phyloP scores from a whole-genome alignment of 2,329 filamentous ascomycete genomes.

The Talaromyces piceae region DNA sequence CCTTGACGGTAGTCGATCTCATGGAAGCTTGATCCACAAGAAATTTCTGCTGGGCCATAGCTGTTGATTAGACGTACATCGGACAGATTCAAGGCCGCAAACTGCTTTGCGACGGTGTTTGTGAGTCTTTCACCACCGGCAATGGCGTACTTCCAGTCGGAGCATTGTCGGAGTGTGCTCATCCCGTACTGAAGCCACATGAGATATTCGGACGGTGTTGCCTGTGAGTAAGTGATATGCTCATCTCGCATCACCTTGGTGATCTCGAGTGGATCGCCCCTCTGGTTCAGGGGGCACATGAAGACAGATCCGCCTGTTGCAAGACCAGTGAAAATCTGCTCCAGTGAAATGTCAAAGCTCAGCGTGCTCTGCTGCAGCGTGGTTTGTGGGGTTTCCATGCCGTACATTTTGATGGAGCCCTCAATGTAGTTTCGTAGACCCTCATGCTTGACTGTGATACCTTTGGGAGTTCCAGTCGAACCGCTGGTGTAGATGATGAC shows the following conservation, averaged over 20 bases:
- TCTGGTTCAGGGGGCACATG: slow-evolving; percentile 8
- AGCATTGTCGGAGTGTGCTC: slow-evolving; percentile 4
- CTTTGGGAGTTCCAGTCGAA: slow-evolving; percentile 31
- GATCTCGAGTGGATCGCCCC: slow-evolving; percentile 6
- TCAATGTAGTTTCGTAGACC: slow-evolving; percentile 18
- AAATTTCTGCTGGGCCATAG: slow-evolving; percentile 15
- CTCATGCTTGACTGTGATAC: slow-evolving; percentile 17
- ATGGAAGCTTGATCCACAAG: slow-evolving; percentile 15
- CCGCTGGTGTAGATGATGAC: slow-evolving; percentile 22
- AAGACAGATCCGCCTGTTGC: slow-evolving; percentile 13
- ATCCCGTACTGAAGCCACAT: slow-evolving; percentile 13
- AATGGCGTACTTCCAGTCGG: slow-evolving; percentile 4
- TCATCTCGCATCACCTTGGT: slow-evolving; percentile 13
- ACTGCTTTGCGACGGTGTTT: neutral
- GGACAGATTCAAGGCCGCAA: slow-evolving; percentile 9
- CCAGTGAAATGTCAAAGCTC: slow-evolving; percentile 13
- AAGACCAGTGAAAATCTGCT: slow-evolving; percentile 15
- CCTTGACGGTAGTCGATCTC: slow-evolving; percentile 9
- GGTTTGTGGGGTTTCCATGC: slow-evolving; percentile 5
- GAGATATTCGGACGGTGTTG: slow-evolving; percentile 17
- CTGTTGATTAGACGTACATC: slow-evolving; percentile 10
- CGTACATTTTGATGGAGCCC: slow-evolving; percentile 4
- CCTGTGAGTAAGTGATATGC: slow-evolving; percentile 15
- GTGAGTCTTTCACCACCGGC: slow-evolving; percentile 4
- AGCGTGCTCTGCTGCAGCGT: slow-evolving; percentile 12